Conservation (phyloP, 352 stramenopile genomes). For the Pythium phragmitis region DNA sequence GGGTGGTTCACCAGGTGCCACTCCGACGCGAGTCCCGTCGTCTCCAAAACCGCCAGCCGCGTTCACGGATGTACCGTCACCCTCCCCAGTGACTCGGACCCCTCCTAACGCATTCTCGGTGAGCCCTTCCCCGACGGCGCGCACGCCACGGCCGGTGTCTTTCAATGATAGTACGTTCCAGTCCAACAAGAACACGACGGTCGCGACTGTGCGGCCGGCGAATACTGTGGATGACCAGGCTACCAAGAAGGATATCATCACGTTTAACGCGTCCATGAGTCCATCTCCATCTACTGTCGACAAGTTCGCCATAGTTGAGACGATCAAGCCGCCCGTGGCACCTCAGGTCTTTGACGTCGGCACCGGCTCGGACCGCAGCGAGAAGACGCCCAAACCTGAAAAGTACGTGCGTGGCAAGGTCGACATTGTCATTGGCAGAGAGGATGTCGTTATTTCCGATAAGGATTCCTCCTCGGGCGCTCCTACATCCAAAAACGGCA, state of each 20-base stretch:
- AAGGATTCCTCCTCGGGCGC: background rate
- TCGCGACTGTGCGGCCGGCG: slow-evolving; percentile 15
- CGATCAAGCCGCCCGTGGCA: background rate
- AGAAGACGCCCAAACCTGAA: slow-evolving; percentile 14
- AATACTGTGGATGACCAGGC: slow-evolving; percentile 10
- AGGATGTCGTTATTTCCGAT: background rate
- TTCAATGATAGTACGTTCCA: slow-evolving; percentile 11
- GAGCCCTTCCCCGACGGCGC: background rate
- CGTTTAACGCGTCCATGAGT: slow-evolving; percentile 5
- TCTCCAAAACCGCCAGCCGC: background rate
- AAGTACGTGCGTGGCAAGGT: slow-evolving; percentile 23
- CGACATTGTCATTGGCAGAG: slow-evolving; percentile 1
- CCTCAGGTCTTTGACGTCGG: slow-evolving; percentile 6
- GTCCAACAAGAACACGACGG: slow-evolving; percentile 3
- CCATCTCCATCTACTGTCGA: slow-evolving; percentile 5
- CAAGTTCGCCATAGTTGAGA: slow-evolving; percentile 11
- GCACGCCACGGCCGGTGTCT: slow-evolving; percentile 3
- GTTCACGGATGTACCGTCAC: background rate
- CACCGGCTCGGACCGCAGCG: background rate
- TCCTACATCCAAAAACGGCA: slow-evolving; percentile 3
- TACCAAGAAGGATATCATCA: slow-evolving; percentile 16
- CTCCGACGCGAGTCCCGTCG: background rate
- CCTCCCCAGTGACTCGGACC: slow-evolving; percentile 4
- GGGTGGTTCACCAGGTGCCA: background rate
- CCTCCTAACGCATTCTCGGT: background rate